These are phyloP conservation scores for Coemansia sp. DNA, from an alignment of 192 early-diverging fungal species.

Conservation along the genomic window DNA sequence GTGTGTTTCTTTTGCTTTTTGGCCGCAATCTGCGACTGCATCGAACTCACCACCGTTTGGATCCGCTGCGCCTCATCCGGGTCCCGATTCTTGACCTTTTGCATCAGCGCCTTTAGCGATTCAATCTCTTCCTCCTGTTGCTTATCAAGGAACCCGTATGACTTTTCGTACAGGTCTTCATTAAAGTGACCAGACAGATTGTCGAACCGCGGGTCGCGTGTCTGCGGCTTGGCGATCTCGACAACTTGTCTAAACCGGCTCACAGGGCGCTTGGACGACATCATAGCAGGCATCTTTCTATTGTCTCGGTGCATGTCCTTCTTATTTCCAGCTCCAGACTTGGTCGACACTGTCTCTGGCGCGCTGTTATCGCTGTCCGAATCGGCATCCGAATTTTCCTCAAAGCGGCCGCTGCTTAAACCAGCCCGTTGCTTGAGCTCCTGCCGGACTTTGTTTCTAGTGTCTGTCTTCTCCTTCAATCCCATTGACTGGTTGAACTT, in stretches of 20 bases:
- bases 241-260: slow-evolving; percentile 54
- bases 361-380: slow-evolving; percentile 34
- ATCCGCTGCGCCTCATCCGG: slow-evolving; percentile 62
- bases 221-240: slow-evolving; percentile 21
- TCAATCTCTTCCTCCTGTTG: slow-evolving; percentile 78
- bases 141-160: slow-evolving; percentile 87
- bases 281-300: slow-evolving; percentile 26
- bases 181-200: slow-evolving; percentile 87
- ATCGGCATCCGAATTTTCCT: slow-evolving; percentile 26
- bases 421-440: slow-evolving; percentile 42
- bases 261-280: slow-evolving; percentile 53
- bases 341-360: slow-evolving; percentile 12
- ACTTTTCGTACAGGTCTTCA: slow-evolving; percentile 88
- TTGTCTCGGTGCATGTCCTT: slow-evolving; percentile 23
- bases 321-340: not conserved
- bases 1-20: slow-evolving; percentile 57
- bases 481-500: slow-evolving; percentile 61
- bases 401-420: not conserved
- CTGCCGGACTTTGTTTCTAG: slow-evolving; percentile 44
- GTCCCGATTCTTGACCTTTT: slow-evolving; percentile 65
- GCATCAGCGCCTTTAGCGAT: slow-evolving; percentile 64
- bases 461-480: slow-evolving; percentile 20
- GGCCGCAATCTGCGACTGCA: slow-evolving; percentile 57
- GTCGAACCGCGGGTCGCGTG: slow-evolving; percentile 95
- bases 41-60: slow-evolving; percentile 60